Evolutionary conservation across 2,329 filamentous ascomycete species (phyloP), one percentile per base, ranked within the genome.

Genomic region (Fusarium sp.): DNA sequence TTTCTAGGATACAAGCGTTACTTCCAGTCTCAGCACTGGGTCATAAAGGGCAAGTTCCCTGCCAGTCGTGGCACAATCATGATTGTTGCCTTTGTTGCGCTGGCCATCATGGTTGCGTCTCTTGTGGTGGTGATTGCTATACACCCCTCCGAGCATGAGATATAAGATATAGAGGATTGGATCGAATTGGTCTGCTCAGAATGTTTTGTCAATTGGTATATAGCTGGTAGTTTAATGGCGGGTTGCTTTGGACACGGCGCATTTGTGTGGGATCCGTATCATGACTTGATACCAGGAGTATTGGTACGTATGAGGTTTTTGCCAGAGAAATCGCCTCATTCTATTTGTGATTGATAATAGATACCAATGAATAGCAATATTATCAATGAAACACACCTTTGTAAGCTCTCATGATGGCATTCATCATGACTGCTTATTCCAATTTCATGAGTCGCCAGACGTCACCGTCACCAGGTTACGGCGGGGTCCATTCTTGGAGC

Each of bases 1-100:
- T 84, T 92, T 58, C 84, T 95, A 54, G 93, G 93, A 9, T 94
- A 93, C 78, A 90, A 92, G 76, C 85, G 93, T 54, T 96, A 93
- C 78, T 90, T 93, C 73, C 89, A 93, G 76, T 86, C 88, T 23
- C 93, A 96, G 81, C 86, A 92, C 74, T 96, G 93, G 87, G 88
- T 96, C 25, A 90, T 95, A 64, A 82, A 87, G 67, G 92, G 92
- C 73, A 94, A 94, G 78, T 94, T 94, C 73, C 92, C 92, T 0
- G 91, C 92, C 10, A 92, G 90, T 72, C 84, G 93, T 69, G 92
- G 91, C 6, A 93, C 91, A 23, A 88, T 96, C 45, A 82, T 93
- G 48, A 72, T 94, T 39, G 87, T 95, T 31, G 87, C 90, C 11
- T 79, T 88, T 19, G 85, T 94, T 45, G 88, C 91, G 6, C 82